phyloP scores from a whole-genome alignment of 129 eudicot genomes.

The Pulicaria dysenterica region DNA sequence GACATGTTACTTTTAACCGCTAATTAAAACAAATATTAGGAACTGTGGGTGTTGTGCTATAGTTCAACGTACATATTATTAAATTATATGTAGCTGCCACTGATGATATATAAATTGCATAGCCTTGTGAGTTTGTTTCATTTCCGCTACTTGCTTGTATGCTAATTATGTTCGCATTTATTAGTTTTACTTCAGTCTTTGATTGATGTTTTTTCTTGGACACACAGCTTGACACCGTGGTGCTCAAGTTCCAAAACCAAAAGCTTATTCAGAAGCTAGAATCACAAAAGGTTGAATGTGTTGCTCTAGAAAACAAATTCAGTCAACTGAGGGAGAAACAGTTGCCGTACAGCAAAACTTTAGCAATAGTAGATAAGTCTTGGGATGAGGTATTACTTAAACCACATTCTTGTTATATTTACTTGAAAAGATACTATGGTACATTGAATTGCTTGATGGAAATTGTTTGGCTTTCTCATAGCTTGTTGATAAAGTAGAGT shows the following conservation, averaged over 20 bases:
- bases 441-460: slow-evolving; percentile 13
- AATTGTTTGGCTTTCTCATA: slow-evolving; percentile 26
- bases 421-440: background rate
- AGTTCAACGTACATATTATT: background rate
- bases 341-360: slow-evolving; percentile 48
- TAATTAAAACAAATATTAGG: background rate
- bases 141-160: slow-evolving; percentile 5
- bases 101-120: slow-evolving; percentile 17
- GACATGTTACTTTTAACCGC: background rate
- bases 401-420: slow-evolving; percentile 12
- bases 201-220: slow-evolving; percentile 10
- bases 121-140: background rate
- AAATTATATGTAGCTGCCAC: background rate
- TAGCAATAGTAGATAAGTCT: slow-evolving; percentile 57
- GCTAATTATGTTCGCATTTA: slow-evolving; percentile 14
- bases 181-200: slow-evolving; percentile 10
- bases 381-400: slow-evolving; percentile 70
- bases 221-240: slow-evolving; percentile 79
- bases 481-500: slow-evolving; percentile 72
- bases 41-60: slow-evolving; percentile 1
- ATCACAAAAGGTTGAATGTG: slow-evolving; percentile 71
- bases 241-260: slow-evolving; percentile 86
- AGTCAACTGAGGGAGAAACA: slow-evolving; percentile 66
- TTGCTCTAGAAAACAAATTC: slow-evolving; percentile 59
- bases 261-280: slow-evolving; percentile 84